phyloP scores from a whole-genome alignment of 202 grass and related monocot species.

The Panicum virgatum region DNA sequence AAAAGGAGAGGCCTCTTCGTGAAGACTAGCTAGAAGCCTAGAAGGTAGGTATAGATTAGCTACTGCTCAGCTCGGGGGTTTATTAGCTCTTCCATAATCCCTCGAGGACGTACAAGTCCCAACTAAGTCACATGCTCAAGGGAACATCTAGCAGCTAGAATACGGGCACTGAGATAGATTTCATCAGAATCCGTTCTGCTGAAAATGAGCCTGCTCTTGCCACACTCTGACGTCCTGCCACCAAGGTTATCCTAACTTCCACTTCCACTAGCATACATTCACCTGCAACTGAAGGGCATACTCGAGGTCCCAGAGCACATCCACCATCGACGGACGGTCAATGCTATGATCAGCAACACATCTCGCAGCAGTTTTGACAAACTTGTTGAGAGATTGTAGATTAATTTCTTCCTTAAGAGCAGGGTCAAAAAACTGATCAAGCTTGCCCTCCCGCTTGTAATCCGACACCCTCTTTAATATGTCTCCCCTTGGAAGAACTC shows the following conservation, averaged over 20 bases:
- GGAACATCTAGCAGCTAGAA: too few species aligned
- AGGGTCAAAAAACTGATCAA: constrained; percentile 44
- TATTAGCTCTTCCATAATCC: too few species aligned
- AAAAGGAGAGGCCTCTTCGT: too few species aligned
- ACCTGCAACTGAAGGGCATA: neutral
- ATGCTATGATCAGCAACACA: neutral
- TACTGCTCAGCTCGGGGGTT: too few species aligned
- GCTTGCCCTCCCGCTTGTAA: constrained; percentile 28
- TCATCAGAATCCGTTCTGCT: neutral
- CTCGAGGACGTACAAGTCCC: too few species aligned
- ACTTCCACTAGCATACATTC: neutral
- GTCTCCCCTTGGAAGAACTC: constrained; percentile 25
- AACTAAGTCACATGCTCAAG: too few species aligned
- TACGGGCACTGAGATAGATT: too few species aligned
- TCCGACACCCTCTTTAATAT: constrained; percentile 38
- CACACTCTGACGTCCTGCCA: neutral
- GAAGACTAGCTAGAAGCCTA: too few species aligned
- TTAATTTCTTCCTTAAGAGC: constrained; percentile 32
- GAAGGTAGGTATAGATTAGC: too few species aligned
- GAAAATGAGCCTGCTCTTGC: neutral
- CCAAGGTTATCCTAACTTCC: neutral
- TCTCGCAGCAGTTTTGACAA: neutral
- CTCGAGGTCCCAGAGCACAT: neutral
- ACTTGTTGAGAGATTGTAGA: neutral
- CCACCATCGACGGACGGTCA: neutral